phyloP scores from a whole-genome alignment of 2,329 filamentous ascomycete species.

The Ilyonectria sp. region DNA sequence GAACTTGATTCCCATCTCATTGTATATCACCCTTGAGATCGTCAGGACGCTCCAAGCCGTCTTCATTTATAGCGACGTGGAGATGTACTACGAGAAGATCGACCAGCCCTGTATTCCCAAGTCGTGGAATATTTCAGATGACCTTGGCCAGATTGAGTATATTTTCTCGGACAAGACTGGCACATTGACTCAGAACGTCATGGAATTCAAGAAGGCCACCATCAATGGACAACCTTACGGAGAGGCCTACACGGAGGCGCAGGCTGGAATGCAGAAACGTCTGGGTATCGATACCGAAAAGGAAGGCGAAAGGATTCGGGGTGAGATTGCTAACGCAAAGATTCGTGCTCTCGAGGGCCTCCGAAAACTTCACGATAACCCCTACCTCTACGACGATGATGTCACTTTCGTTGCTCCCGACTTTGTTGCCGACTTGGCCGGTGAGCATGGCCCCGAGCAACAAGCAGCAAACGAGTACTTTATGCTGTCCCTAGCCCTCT shows the following conservation, averaged over 20 bases:
- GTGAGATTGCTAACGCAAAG: slow-evolving; percentile 86
- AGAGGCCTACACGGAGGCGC: slow-evolving; percentile 97
- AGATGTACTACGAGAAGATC: slow-evolving; percentile 97
- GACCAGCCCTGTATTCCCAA: slow-evolving; percentile 97
- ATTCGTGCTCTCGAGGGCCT: slow-evolving; percentile 80
- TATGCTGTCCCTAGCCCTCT: slow-evolving; percentile 95
- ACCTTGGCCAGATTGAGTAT: slow-evolving; percentile 98
- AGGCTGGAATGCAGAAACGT: slow-evolving; percentile 95
- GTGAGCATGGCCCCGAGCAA: slow-evolving; percentile 83
- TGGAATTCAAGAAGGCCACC: slow-evolving; percentile 99
- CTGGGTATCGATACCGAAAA: slow-evolving; percentile 89
- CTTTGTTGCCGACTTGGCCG: slow-evolving; percentile 86
- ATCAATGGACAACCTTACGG: slow-evolving; percentile 97
- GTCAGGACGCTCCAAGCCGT: slow-evolving; percentile 93
- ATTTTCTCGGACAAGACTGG: slow-evolving; percentile 99
- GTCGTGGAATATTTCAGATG: slow-evolving; percentile 99
- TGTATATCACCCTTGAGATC: slow-evolving; percentile 98
- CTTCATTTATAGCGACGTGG: slow-evolving; percentile 96
- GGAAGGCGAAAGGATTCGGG: slow-evolving; percentile 79
- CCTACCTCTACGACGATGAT: slow-evolving; percentile 90
- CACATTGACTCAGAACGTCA: slow-evolving; percentile 95
- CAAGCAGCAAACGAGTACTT: slow-evolving; percentile 86
- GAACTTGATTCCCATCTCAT: slow-evolving; percentile 97
- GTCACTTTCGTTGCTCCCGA: slow-evolving; percentile 94
- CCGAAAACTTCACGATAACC: slow-evolving; percentile 87